Conservation (phyloP, 2,329 filamentous ascomycete genomes). For the Exophiala dermatitidis region DNA sequence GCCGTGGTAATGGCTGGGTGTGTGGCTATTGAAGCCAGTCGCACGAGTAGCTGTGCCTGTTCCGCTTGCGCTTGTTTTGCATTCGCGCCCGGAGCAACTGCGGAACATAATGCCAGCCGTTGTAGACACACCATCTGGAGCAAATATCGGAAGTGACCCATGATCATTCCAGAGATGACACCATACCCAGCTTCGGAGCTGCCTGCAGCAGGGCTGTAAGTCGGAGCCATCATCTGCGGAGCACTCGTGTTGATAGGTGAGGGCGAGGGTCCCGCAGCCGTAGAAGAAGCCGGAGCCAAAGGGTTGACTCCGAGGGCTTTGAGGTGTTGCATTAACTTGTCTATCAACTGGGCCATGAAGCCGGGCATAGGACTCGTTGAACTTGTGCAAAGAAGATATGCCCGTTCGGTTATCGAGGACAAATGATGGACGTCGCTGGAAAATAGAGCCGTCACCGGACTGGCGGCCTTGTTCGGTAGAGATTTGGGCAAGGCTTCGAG, state of each 20-base stretch:
- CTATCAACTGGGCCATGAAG: constrained; percentile 19
- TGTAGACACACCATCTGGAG: constrained; percentile 24
- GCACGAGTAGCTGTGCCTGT: constrained; percentile 25
- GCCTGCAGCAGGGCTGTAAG: constrained; percentile 11
- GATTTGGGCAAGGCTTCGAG: constrained; percentile 29
- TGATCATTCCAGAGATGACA: constrained; percentile 1
- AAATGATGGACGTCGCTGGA: constrained; percentile 16
- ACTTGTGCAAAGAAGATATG: constrained; percentile 18
- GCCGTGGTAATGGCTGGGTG: constrained; percentile 29
- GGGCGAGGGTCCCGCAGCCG: not conserved
- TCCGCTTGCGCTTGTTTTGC: constrained; percentile 22
- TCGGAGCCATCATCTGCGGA: constrained; percentile 4
- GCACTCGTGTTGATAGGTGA: constrained; percentile 2
- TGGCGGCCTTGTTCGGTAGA: constrained; percentile 12
- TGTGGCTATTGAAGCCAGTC: constrained; percentile 29
- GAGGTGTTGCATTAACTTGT: constrained; percentile 20
- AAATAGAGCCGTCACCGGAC: constrained; percentile 8
- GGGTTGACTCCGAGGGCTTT: constrained; percentile 14
- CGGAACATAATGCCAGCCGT: constrained; percentile 7
- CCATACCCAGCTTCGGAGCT: constrained; percentile 6
- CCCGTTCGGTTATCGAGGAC: constrained; percentile 11
- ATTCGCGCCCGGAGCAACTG: constrained; percentile 5
- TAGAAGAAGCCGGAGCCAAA: not conserved
- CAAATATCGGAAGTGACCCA: constrained; percentile 18
- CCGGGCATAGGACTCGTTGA: constrained; percentile 13